phyloP scores from a whole-genome alignment of 2,329 filamentous ascomycete genomes.

The Beauveria medogensis region DNA sequence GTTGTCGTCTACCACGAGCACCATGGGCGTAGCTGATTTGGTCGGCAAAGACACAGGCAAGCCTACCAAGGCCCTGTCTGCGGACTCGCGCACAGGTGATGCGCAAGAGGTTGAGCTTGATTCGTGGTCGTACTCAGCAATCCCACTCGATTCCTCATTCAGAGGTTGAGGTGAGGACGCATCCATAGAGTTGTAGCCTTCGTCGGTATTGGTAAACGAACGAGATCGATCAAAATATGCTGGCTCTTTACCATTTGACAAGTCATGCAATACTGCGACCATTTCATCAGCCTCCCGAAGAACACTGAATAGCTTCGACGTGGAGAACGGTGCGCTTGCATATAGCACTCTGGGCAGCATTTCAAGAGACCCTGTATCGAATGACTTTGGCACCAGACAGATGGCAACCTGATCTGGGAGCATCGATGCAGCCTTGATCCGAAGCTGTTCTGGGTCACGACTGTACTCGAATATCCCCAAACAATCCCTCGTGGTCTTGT shows the following conservation, averaged over 20 bases:
- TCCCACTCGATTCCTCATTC: not conserved
- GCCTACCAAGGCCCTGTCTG: not conserved
- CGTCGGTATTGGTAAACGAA: not conserved
- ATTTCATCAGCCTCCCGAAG: not conserved
- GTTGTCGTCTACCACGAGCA: constrained; percentile 40
- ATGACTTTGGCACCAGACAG: not conserved
- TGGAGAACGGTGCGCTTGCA: not conserved
- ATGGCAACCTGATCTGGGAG: not conserved
- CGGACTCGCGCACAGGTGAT: not conserved
- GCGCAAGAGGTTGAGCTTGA: not conserved
- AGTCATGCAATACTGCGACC: not conserved
- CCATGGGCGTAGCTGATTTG: constrained; percentile 14
- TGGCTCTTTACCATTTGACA: not conserved
- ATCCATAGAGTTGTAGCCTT: not conserved
- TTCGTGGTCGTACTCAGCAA: not conserved
- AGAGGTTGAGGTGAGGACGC: not conserved
- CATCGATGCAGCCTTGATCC: not conserved
- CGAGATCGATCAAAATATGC: not conserved
- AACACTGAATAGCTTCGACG: not conserved
- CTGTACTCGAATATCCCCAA: not conserved
- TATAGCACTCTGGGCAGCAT: not conserved
- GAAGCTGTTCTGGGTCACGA: not conserved
- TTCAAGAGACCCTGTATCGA: not conserved
- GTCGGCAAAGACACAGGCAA: not conserved
- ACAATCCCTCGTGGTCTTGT: not conserved